Evolutionary conservation across 1,139 yeast genomes (phyloP).

Genomic region (Pichia sp.): DNA sequence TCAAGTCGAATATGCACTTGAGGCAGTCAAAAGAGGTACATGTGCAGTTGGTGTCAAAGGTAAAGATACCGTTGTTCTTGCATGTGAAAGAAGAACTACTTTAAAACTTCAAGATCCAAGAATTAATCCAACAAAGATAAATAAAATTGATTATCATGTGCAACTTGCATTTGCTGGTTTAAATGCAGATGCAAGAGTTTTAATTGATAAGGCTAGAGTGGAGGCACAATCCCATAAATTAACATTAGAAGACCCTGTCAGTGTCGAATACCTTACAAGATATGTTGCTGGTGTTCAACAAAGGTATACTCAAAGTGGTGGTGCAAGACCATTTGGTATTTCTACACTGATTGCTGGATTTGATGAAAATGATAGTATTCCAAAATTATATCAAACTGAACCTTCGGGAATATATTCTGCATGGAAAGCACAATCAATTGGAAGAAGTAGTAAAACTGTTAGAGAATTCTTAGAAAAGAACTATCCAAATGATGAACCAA

Average conservation of each 20-base stretch:
- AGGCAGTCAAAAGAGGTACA: conserved; percentile 97
- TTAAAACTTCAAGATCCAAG: conserved; percentile 93
- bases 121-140: conserved; percentile 90
- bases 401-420: conserved; percentile 97
- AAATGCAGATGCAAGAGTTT: conserved; percentile 94
- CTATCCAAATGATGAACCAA: conserved; percentile 48
- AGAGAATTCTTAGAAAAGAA: conserved; percentile 93
- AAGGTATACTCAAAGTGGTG: conserved; percentile 96
- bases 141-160: conserved; percentile 85
- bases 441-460: conserved; percentile 91
- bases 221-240: conserved; percentile 97
- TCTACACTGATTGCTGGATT: conserved; percentile 94
- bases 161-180: conserved; percentile 94
- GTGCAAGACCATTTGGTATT: conserved; percentile 92
- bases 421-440: conserved; percentile 99
- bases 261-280: conserved; percentile 86
- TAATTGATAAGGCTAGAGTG: conserved; percentile 90
- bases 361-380: conserved; percentile 75
- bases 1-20: conserved; percentile 97
- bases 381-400: conserved; percentile 88
- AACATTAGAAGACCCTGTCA: conserved; percentile 89
- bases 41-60: conserved; percentile 98
- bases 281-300: conserved; percentile 97
- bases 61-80: conserved; percentile 78
- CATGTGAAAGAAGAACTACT: conserved; percentile 95